Base-by-base conservation (phyloP, 2,329 filamentous ascomycete species). In the Aspergillus puulaauensis region DNA sequence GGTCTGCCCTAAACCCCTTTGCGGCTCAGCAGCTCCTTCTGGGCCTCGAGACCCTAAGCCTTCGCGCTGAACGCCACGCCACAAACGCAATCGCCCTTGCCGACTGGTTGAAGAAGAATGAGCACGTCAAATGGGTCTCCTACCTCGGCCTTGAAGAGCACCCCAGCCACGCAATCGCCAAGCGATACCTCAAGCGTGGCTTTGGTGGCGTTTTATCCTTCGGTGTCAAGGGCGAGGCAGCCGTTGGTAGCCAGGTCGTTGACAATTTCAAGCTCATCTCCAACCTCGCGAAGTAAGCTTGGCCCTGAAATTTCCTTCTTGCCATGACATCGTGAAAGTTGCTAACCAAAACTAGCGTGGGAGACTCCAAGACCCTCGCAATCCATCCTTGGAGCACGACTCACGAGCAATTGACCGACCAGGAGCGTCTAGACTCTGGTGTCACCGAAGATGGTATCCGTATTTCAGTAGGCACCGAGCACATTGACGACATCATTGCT, bases 381-480 rank as follows among this genome's bases (percentile, higher is more conserved):
- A 96, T 97, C 67, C 93, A 97, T 77, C 93, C 93, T 21, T 96
- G 92, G 91, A 90, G 88, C 6, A 97, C 93, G 3, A 98, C 93
- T 2, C 93, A 98, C 75, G 90, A 96, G 80, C 93, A 98, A 79
- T 82, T 98, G 57, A 86, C 82, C 23, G 89, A 93, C 31, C 83
- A 92, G 72, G 93, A 97, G 82, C 91, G 87, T 77, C 73, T 83
- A 52, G 86, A 80, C 71, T 93, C 90, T 21, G 93, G 93, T 67
- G 91, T 95, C 11, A 95, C 91, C 15, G 73, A 91, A 83, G 93
- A 96, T 70, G 86, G 93, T 40, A 96, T 98, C 75, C 90, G 93
- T 62, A 95, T 98, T 70, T 97, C 93, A 0, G 93, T 97, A 58
- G 93, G 93, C 52, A 96, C 90, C 1, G 93, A 98, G 79, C 92